Evolutionary conservation across 129 eudicot species (phyloP), one percentile per base, ranked within the genome.

Genomic region (carrot (Daucus carota)): DNA sequence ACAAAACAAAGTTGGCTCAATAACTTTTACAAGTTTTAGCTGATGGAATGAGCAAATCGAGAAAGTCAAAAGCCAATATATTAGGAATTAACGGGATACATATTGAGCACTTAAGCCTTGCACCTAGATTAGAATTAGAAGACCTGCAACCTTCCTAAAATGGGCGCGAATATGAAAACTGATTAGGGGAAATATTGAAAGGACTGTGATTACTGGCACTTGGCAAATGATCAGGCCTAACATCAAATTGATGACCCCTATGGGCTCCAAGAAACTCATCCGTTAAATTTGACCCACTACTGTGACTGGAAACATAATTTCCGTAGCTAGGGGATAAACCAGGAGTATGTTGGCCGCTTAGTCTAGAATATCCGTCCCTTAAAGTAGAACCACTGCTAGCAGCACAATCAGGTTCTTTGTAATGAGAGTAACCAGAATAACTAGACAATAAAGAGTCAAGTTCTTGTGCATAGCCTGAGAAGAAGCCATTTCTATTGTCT

Each of bases 381-480:
- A n/a, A 70, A 3, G 32, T 6, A 8, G 36, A 42, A 17, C 43
- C 54, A 6, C 17, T 22, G 15, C 40, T 7, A 63, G 57, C 70
- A 76, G 40, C n/a, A 41, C 73, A 77, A 20, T 80, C 91, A 69
- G 78, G 36, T 73, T 75, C 75, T 28, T 80, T 60, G 74, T 84
- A 84, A 77, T 80, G 84, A 70, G 86, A 80, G 65, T 79, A 81
- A 48, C 85, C 81, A 9, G 86, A 81, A 48, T 80, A 83, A 60
- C 79, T 81, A 20, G 92, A 78, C 18, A 75, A 46, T 17, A 77
- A 42, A 2, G 97, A 82, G 71, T 90, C 83, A 5, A 50, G 68
- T 42, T 80, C 86, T 36, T 82, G 82, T 8, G 86, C 89, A 79
- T 77, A 81, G 24, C 94, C 87, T 57, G 91, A 87, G 17, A 96